Evolutionary conservation across 176 grass and related monocot genomes (phyloP), one percentile per base, ranked within the genome.

Genomic region (Calamus simplicifolius): DNA sequence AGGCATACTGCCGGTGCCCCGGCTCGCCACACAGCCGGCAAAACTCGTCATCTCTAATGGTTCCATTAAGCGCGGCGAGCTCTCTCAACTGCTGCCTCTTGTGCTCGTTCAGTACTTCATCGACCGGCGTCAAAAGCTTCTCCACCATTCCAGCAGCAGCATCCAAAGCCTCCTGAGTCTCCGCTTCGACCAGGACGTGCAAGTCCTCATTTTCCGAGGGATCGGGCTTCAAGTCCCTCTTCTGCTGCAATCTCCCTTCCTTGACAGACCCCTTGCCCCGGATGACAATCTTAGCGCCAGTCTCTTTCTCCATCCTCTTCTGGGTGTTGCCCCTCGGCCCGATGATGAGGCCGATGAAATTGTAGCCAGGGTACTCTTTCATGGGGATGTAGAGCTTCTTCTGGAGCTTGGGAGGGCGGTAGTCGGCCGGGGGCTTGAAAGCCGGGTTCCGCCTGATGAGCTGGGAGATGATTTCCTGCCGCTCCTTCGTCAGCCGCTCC

Each of bases 291-390:
- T 98, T 98, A 1, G 87, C 93, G 1, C 93, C 84, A 0, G 93
- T 98, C 77, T 98, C 93, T 70, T 88, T 98, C 84, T 92, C 93
- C 93, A 98, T 98, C 31, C 93, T 69, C 81, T 98, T 98, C 74
- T 98, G 87, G 0, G 87, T 98, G 76, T 92, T 92, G 12, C 93
- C 93, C 1, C 87, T 74, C 1, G 87, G 93, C 0, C 87, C 87
- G 0, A 98, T 98, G 50, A 98, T 98, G 60, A 98, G 76, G 0
- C 93, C 87, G 1, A 98, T 98, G 19, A 98, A 98, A 67, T 98
- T 98, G 63, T 89, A 92, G 13, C 88, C 93, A 0, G 88, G 93
- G 60, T 85, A 98, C 63, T 92, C 93, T 73, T 98, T 92, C 84
- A 96, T 88, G 21, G 88, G 93, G 66, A 98, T 92, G 67, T 85